Conservation (phyloP, 2,329 filamentous ascomycete species). For the Calonectria montana region DNA sequence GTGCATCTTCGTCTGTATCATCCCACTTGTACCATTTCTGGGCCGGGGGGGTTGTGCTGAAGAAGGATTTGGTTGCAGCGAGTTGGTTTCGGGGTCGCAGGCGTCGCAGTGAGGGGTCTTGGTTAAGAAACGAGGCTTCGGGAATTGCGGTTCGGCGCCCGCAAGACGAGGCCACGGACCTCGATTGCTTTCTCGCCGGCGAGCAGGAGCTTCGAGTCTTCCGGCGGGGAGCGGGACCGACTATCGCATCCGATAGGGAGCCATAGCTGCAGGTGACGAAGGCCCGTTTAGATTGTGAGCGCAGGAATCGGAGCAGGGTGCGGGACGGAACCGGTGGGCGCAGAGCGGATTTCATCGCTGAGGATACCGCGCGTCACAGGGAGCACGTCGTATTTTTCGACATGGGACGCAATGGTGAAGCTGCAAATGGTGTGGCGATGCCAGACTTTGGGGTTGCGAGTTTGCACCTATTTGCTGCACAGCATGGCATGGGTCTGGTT, state of each 20-base stretch:
- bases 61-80: conserved; percentile 31
- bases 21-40: conserved; percentile 38
- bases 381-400: conserved; percentile 31
- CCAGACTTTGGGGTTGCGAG: conserved; percentile 31
- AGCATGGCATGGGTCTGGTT: conserved; percentile 11
- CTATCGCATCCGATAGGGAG: conserved; percentile 30
- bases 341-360: conserved; percentile 58
- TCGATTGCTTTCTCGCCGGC: conserved; percentile 26
- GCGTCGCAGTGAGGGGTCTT: conserved; percentile 35
- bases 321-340: conserved; percentile 62
- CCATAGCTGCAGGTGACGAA: conserved; percentile 61
- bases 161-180: conserved; percentile 21
- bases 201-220: conserved; percentile 29
- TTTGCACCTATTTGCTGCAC: neutral
- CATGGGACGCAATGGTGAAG: conserved; percentile 19
- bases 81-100: conserved; percentile 20
- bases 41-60: conserved; percentile 45
- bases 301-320: conserved; percentile 77
- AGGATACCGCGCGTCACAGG: conserved; percentile 19
- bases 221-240: conserved; percentile 30
- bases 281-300: conserved; percentile 73
- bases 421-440: neutral
- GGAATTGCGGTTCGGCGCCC: conserved; percentile 33
- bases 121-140: conserved; percentile 46
- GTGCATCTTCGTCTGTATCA: conserved; percentile 34